Evolutionary conservation across 495 filamentous ascomycete species (phyloP), one percentile per base, ranked within the genome.

Genomic region (Podospora pseudopauciseta): DNA sequence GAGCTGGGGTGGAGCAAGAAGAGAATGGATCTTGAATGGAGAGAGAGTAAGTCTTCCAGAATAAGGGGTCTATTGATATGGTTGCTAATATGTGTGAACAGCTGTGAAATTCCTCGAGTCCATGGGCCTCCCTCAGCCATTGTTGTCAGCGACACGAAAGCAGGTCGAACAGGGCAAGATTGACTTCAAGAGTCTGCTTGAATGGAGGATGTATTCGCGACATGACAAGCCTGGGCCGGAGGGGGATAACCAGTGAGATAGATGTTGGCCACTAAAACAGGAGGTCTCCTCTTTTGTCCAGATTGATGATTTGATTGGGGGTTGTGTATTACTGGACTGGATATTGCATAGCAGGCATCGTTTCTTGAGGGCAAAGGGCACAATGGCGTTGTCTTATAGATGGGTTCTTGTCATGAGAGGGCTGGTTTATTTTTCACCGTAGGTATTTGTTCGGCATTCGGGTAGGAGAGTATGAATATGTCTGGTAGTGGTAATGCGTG

Each of bases 11-110:
- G 95, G 95, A 88, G 89, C 73, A 79, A 74, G 65, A 84, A 85
- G 70, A 81, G 95, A 69, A 90, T 90, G 78, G 91, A 93, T 6
- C 72, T 85, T 58, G 95, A 98, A 79, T 98, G 94, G 93, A 91
- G 82, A 71, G 91, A 97, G 23, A 88, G 80, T 82, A 67, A 78
- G 78, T 79, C 26, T 16, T 44, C 19, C 5, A 7, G 18, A 11
- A 26, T n/a, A 4, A 20, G 39, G 15, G 7, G 39, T 16, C 39
- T 11, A 26, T 9, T 26, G 18, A 19, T 32, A 62, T 62, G 23
- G 3, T 66, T 5, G 32, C 64, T 64, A 60, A 66, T 16, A 49
- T 49, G 20, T 65, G 39, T 56, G 65, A 57, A 72, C 44, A 86
- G 84, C 86, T 39, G 85, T 97, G 32, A 70, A 79, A 13, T 97